Conservation (phyloP, 1,284 basidiomycete genomes). For the Jaminaea rosea region DNA sequence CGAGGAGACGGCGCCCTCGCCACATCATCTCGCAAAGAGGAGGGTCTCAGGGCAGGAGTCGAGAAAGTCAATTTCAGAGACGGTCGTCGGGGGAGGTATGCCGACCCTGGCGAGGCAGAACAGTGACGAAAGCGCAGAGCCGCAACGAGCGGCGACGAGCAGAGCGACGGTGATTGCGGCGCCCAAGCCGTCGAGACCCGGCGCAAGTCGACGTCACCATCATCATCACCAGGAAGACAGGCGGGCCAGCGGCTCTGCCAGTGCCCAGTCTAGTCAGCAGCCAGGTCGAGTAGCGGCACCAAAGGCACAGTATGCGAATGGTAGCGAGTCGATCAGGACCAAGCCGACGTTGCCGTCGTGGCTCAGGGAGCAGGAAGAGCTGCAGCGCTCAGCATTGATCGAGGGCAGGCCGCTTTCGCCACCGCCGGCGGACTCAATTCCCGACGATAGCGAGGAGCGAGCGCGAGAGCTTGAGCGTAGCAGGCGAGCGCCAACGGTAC, state of each 20-base stretch:
- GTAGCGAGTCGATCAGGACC: constrained; percentile 12
- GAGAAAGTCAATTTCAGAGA: constrained; percentile 1
- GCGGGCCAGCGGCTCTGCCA: not conserved
- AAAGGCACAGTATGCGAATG: not conserved
- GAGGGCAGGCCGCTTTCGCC: constrained; percentile 29
- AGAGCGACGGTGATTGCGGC: constrained; percentile 22
- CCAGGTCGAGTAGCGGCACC: constrained; percentile 2
- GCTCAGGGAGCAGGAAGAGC: constrained; percentile 44
- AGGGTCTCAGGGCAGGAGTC: constrained; percentile 14
- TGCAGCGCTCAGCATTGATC: constrained; percentile 28
- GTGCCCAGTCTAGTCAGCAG: not conserved
- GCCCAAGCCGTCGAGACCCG: constrained; percentile 23
- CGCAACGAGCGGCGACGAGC: constrained; percentile 5
- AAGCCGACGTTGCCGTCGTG: constrained; percentile 36
- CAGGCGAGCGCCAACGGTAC: constrained; percentile 15
- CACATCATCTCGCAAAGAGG: constrained; percentile 19
- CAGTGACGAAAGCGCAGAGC: constrained; percentile 16
- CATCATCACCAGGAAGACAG: not conserved
- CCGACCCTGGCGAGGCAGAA: not conserved
- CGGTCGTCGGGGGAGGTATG: constrained; percentile 1
- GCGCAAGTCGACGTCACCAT: not conserved
- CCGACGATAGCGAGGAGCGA: not conserved
- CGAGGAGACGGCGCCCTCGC: constrained; percentile 12
- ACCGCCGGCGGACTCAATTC: constrained; percentile 16
- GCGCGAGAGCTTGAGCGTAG: too few species aligned